phyloP scores from a whole-genome alignment of 2,329 filamentous ascomycete genomes.

The Aureobasidium zeae region DNA sequence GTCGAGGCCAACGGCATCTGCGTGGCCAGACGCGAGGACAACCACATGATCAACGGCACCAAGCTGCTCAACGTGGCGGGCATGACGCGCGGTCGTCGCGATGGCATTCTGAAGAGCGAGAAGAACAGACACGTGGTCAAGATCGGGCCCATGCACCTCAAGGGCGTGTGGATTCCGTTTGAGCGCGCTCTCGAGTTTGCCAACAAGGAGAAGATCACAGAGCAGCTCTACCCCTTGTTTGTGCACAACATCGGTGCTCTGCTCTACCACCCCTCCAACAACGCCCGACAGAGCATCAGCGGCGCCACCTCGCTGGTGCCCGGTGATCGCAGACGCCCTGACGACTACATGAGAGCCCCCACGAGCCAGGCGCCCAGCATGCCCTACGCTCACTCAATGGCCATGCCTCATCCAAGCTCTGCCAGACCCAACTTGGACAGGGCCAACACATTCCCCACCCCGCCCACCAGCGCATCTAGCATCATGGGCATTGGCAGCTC shows the following conservation, averaged over 20 bases:
- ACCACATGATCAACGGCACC: conserved; percentile 98
- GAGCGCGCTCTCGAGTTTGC: conserved; percentile 96
- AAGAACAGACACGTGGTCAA: conserved; percentile 96
- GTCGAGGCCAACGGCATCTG: conserved; percentile 95
- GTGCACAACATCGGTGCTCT: conserved; percentile 94
- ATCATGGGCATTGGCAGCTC: conserved; percentile 67
- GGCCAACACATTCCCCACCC: conserved; percentile 87
- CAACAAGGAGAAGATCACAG: conserved; percentile 99
- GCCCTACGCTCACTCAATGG: conserved; percentile 59
- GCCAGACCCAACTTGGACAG: conserved; percentile 68
- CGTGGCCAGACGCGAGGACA: conserved; percentile 89
- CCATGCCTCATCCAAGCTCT: conserved; percentile 49
- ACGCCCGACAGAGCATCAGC: conserved; percentile 58
- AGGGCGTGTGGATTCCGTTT: conserved; percentile 97
- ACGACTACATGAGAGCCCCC: conserved; percentile 52
- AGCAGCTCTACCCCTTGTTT: conserved; percentile 88
- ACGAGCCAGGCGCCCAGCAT: conserved; percentile 58
- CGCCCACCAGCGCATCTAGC: conserved; percentile 84
- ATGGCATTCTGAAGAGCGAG: conserved; percentile 96
- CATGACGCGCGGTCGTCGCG: conserved; percentile 91
- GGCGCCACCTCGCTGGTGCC: conserved; percentile 58
- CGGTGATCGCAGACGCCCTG: conserved; percentile 60
- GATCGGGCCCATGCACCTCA: conserved; percentile 97
- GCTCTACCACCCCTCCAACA: conserved; percentile 80
- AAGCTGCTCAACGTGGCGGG: conserved; percentile 95